Evolutionary conservation across 148 eudicot genomes (phyloP), one percentile per base, ranked within the genome.

Genomic region (Pouteria glomerata): DNA sequence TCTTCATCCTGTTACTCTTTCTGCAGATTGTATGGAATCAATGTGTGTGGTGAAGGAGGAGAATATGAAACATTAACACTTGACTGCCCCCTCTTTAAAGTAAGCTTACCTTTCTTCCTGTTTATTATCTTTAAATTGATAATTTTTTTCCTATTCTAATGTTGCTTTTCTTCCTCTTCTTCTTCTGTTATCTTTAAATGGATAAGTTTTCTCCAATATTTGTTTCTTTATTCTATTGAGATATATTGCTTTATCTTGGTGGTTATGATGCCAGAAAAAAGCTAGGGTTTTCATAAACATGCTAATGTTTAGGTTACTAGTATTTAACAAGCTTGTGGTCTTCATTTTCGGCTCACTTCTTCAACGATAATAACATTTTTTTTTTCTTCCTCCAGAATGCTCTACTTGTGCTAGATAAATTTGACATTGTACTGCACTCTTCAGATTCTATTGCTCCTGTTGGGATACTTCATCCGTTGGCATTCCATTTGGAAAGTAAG

Each of bases 1-100:
- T 48, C 8, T 33, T 67, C 29, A 41, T 57, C 47, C 63, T 56
- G 21, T 74, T 35, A 37, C 16, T 42, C 4, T 50, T 4, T 76
- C 68, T 78, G 62, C 89, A 94, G 98, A 67, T 81, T 94, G 79
- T 94, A 94, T 82, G 96, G 97, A 73, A 85, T 87, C 62, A 94
- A 94, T 82, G 92, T 94, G 33, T 94, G 97, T 83, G 98, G 98
- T 70, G 98, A 94, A 88, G 98, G 98, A 69, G 98, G 98, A 68
- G 98, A 94, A 81, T 94, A 94, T 82, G 98, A 94, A 85, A 87
- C 98, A 45, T 76, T 94, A 67, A 94, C 98, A 23, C 93, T 94
- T 31, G 96, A 94, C 75, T 94, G 98, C 66, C 98, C 98, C 68
- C 93, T 94, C 66, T 94, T 94, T 74, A 85, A 84, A 82, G 98